Percentiles rank a stretch among this genome's conserved stretches.
Conservation (phyloP, 2,329 filamentous ascomycete genomes). For the Fusarium multiceps region DNA sequence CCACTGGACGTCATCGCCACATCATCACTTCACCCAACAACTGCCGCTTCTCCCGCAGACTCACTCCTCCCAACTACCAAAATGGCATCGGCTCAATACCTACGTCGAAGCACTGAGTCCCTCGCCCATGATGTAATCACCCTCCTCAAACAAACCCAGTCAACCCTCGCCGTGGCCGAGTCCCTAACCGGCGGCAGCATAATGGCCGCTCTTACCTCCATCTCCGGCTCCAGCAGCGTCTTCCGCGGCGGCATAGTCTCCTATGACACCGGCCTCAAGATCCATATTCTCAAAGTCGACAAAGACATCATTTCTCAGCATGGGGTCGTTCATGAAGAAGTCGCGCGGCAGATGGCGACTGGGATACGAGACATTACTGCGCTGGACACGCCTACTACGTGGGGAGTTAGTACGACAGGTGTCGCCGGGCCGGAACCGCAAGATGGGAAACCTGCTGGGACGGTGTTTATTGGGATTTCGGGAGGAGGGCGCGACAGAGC, state of each 20-base stretch:
- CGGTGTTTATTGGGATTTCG: slow-evolving; percentile 33
- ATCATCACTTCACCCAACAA: background rate
- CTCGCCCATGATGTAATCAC: slow-evolving; percentile 29
- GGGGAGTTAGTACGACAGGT: slow-evolving; percentile 35
- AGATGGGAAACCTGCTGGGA: slow-evolving; percentile 33
- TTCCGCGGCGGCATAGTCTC: slow-evolving; percentile 51
- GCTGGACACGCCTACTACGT: slow-evolving; percentile 29
- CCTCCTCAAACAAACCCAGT: slow-evolving; percentile 35
- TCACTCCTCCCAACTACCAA: background rate
- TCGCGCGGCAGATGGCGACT: slow-evolving; percentile 37
- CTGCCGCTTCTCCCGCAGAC: no score
- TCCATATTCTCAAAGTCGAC: slow-evolving; percentile 41
- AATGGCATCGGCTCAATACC: slow-evolving; percentile 12
- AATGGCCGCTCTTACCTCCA: slow-evolving; percentile 48
- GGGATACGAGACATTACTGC: slow-evolving; percentile 24
- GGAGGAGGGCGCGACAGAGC: background rate
- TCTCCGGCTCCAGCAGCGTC: slow-evolving; percentile 47
- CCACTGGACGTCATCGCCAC: background rate
- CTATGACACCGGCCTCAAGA: slow-evolving; percentile 48
- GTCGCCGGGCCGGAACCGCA: slow-evolving; percentile 24
- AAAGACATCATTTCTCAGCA: slow-evolving; percentile 16
- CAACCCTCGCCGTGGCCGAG: slow-evolving; percentile 48
- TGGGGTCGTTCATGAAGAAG: slow-evolving; percentile 31
- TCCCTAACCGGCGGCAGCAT: slow-evolving; percentile 49
- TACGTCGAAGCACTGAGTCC: slow-evolving; percentile 19